These are phyloP conservation scores for Leptodontidium sp. DNA, from an alignment of 2,329 filamentous ascomycete species.

Conservation along the genomic window DNA sequence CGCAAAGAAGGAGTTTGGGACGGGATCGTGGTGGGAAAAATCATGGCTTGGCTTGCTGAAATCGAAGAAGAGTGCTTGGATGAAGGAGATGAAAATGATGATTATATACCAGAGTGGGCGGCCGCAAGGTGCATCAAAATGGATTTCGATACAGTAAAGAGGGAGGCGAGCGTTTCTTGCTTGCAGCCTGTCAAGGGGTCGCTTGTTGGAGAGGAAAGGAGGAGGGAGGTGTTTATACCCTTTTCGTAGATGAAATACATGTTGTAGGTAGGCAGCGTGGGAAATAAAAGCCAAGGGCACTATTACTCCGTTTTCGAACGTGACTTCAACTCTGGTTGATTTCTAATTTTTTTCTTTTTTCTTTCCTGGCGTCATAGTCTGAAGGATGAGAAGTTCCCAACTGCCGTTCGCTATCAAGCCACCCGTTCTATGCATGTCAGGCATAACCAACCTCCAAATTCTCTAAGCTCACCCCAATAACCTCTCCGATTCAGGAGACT, in stretches of 20 bases:
- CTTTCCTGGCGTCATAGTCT: background rate
- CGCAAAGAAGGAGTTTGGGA: slow-evolving; percentile 38
- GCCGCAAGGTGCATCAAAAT: slow-evolving; percentile 35
- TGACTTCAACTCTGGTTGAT: background rate
- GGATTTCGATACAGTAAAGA: slow-evolving; percentile 32
- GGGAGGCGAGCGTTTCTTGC: slow-evolving; percentile 33
- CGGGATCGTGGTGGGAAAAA: slow-evolving; percentile 36
- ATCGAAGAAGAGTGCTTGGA: slow-evolving; percentile 35
- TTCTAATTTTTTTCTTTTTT: background rate
- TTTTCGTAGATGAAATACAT: slow-evolving; percentile 12
- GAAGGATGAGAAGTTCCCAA: background rate
- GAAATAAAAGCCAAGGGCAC: background rate
- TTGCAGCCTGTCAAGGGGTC: slow-evolving; percentile 33
- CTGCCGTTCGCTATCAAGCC: background rate
- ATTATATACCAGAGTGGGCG: slow-evolving; percentile 35
- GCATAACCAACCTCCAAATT: background rate
- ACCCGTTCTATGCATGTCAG: background rate
- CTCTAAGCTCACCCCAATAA: background rate
- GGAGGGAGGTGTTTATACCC: slow-evolving; percentile 33
- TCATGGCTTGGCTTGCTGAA: slow-evolving; percentile 36
- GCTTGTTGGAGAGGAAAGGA: slow-evolving; percentile 27
- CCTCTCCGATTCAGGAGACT: background rate
- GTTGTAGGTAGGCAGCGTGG: background rate
- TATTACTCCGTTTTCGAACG: background rate
- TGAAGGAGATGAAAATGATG: slow-evolving; percentile 25